Evolutionary conservation across 2,329 filamentous ascomycete genomes (phyloP), one percentile per base, ranked within the genome.

Genomic region (Lasiodiplodia citricola): DNA sequence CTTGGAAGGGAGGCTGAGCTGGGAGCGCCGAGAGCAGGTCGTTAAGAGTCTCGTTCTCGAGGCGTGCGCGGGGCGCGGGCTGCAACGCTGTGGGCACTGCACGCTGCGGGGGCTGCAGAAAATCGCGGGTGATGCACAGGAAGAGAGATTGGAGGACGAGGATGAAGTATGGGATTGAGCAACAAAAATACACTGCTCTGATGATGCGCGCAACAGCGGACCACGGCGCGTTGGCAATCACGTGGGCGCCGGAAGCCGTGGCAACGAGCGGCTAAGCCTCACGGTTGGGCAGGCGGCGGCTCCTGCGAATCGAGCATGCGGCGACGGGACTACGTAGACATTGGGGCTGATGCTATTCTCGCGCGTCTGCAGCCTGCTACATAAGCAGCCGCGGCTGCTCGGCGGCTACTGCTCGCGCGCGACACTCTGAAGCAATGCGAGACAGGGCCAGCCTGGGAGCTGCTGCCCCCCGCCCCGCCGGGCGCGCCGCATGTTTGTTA

Each of bases 1-100:
- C 60, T 68, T 38, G 23, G 66, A 52, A 68, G 66, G 55, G 67
- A 68, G 67, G 67, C 67, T 68, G 67, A 68, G 66, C 66, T 62
- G 35, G 37, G 56, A 21, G 63, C 63, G 51, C 57, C 57, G 57
- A 47, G 57, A 60, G 58, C 58, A 63, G 41, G 60, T 51, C 60
- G 60, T 64, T 21, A 52, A 64, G 60, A 64, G 60, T 64, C 60
- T 51, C 58, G 58, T 63, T 63, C 58, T 64, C 47, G 60, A 31
- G 47, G 44, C 47, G 44, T 47, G 58, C 13, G 50, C 50, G n/a
- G 41, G 41, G 41, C 31, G 54, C 28, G 54, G 55, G 44, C 44
- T n/a, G 44, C 60, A 64, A 64, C 60, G 44, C 60, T 51, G 60
- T 25, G 11, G 18, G 11, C 35, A 5, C 25, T 50, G 60, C 60